Evolutionary conservation across 2,329 filamentous ascomycete species (phyloP), one percentile per base, ranked within the genome.

Genomic region (Xylariaceae sp.): DNA sequence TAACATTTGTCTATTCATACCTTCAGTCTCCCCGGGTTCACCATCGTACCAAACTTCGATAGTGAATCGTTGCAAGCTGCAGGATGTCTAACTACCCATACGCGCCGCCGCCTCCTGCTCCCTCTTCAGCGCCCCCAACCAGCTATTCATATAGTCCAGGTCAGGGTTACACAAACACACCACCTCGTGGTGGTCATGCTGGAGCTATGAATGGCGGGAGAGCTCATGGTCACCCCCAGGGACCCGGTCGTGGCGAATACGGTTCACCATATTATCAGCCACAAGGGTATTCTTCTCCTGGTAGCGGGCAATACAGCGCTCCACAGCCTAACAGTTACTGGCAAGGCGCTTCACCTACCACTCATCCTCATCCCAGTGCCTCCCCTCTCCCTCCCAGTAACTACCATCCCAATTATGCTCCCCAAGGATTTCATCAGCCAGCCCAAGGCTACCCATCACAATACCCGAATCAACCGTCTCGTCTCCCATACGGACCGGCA

Each of bases 321-420:
- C 63, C 70, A 45, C 66, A 67, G 50, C 63, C 66, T 48, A 65
- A 60, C 56, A 57, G 66, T 61, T 71, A 72, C 65, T 70, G 73
- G 68, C 73, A 71, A 56, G 61, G 65, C 50, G 48, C 59, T 44
- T 67, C 71, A 46, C 62, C 68, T 46, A 60, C 70, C 48, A 66
- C 58, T 47, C 64, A 68, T 48, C 61, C 61, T 29, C 62, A 64
- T 56, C 62, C 57, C 37, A 59, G 41, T 54, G 57, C 76, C 51
- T 60, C 65, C 40, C 79, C 81, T 23, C 71, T 85, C 32, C 77
- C 81, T 48, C 72, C 80, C 29, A 75, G 79, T 57, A 82, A 54
- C 20, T 69, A 67, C 20, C 60, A 63, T 51, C 52, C 67, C 19
- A 62, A 43, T 42, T 70, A 69, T 43, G 60, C 58, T 23, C 56